Conservation (phyloP, 345 rosid species). For the Kernera saxatilis region DNA sequence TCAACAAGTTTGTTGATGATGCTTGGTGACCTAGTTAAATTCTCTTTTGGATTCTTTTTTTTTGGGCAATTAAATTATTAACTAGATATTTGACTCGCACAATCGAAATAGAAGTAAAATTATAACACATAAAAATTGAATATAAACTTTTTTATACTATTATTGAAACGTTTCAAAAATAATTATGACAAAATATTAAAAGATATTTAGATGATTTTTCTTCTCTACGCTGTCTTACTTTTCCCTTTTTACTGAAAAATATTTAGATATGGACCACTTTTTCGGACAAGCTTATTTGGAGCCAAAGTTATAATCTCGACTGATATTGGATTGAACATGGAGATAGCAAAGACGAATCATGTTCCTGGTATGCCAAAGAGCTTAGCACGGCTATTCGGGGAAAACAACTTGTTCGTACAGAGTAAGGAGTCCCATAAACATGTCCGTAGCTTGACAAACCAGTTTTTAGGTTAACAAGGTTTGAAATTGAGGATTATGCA, state of each 20-base stretch:
- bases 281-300: constrained; percentile 27
- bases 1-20: too few relatives aligned
- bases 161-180: too few relatives aligned
- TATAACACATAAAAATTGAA: too few relatives aligned
- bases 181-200: too few relatives aligned
- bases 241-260: background rate
- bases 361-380: constrained; percentile 3
- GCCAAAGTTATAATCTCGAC: constrained; percentile 14
- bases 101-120: too few relatives aligned
- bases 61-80: too few relatives aligned
- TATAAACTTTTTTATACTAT: too few relatives aligned
- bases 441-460: constrained; percentile 2
- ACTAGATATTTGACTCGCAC: too few relatives aligned
- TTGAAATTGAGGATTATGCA: background rate
- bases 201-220: too few relatives aligned
- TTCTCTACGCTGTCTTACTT: background rate
- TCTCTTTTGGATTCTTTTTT: too few relatives aligned
- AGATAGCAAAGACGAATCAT: constrained; percentile 10
- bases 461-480: constrained; percentile 18
- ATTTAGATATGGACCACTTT: constrained; percentile 18
- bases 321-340: constrained; percentile 12
- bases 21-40: too few relatives aligned
- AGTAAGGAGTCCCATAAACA: constrained; percentile 9
- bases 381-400: constrained; percentile 3
- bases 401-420: constrained; percentile 17